These are phyloP conservation scores for Umbilicus rupestris DNA, from an alignment of 164 flowering plant genomes.

Conservation along the genomic window DNA sequence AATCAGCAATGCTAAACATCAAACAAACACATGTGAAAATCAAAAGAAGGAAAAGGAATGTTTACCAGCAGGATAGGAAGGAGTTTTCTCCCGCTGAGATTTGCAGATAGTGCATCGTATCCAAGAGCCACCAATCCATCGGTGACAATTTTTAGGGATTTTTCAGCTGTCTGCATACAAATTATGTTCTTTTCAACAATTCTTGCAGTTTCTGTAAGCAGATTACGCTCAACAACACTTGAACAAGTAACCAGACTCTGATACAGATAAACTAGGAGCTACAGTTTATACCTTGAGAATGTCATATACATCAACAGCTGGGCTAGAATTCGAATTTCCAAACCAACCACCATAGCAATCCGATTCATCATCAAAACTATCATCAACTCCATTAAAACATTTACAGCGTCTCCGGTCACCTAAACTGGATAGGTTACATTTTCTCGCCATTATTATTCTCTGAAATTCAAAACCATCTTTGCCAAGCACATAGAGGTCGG, in stretches of 20 bases:
- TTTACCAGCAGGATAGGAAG: conserved; percentile 33
- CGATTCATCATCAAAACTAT: conserved; percentile 65
- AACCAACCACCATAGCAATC: conserved; percentile 34
- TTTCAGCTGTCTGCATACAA: conserved; percentile 33
- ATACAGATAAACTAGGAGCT: too few species aligned
- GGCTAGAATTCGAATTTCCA: conserved; percentile 28
- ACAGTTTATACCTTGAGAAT: conserved; percentile 48
- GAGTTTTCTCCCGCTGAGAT: conserved; percentile 40
- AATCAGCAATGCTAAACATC: not conserved
- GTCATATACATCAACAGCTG: conserved; percentile 34
- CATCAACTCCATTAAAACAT: conserved; percentile 64
- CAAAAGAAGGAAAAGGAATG: not conserved
- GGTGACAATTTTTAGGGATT: conserved; percentile 24
- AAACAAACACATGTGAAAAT: not conserved
- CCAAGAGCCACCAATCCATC: conserved; percentile 24
- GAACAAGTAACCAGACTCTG: conserved; percentile 39
- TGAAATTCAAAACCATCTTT: conserved; percentile 79
- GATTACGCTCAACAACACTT: conserved; percentile 40
- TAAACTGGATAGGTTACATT: conserved; percentile 21
- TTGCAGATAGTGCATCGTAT: conserved; percentile 36
- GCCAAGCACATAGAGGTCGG: conserved; percentile 83
- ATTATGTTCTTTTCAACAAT: conserved; percentile 49
- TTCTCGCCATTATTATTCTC: conserved; percentile 48
- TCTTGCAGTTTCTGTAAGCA: conserved; percentile 43
- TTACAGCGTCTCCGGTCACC: conserved; percentile 64